Evolutionary conservation across 306 rosid species (phyloP), one percentile per base, ranked within the genome.

Genomic region (Casuarina cunninghamiana): DNA sequence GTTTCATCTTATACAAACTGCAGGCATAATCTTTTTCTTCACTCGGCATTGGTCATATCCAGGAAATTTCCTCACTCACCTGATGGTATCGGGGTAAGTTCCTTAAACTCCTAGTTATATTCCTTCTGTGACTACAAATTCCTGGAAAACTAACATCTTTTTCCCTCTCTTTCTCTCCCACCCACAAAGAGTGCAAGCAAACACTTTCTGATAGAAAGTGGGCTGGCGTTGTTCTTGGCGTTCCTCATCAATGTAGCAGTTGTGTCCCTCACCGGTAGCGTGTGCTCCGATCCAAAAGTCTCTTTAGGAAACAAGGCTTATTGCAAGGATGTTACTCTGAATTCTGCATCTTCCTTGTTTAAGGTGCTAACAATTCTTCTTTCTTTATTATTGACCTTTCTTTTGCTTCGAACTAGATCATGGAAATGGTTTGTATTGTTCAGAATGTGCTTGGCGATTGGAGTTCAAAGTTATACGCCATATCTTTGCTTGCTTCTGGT

Each of bases 1-100:
- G 70, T 38, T 26, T 65, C 13, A 6, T 61, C 43, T 41, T 21
- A 41, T 66, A 7, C 32, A 16, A 66, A 66, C 32, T 75, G 45
- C 79, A 75, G 79, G 43, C 79, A 75, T 72, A 75, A 75, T 75
- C 72, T 75, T 48, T 62, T 75, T 51, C 79, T 75, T 10, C 79
- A 75, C 49, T 75, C 79, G 16, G 79, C 72, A 35, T 35, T 75
- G 58, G 79, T 75, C 17, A 35, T 75, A 45, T 75, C 79, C 5
- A 75, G 79, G 19, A 48, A 75, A 63, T 13, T 75, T 48, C 26
- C 79, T 37, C 79, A 62, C 60, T 6, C 79, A 17, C 35, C 11
- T 35, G 72, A 75, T 32, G 79, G 48, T 58, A 63, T 75, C 45
- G 63, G 32, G 72, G 79, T 62, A 46, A 21, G 46, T 17, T 3